A percentile compares a stretch with the other conserved stretches of the same genome.
Conservation (phyloP, 1,284 basidiomycete genomes). For the Austropuccinia psidii region DNA sequence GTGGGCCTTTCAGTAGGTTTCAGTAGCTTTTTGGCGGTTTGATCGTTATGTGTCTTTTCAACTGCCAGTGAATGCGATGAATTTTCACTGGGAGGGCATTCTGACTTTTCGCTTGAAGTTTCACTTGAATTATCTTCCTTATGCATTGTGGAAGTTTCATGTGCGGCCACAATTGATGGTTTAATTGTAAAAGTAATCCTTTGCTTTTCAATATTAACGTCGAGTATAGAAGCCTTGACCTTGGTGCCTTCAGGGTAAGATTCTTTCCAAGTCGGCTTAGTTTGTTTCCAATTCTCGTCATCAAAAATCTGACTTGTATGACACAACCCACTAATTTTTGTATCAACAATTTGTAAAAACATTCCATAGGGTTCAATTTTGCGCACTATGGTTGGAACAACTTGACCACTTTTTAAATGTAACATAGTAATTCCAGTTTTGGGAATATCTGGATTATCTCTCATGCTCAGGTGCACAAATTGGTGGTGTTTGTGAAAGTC, state of each 20-base stretch:
- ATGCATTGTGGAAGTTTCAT: background rate
- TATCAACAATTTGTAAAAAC: conserved; percentile 77
- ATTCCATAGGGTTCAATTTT: conserved; percentile 76
- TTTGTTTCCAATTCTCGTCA: conserved; percentile 59
- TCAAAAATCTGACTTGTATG: conserved; percentile 74
- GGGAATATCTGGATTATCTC: conserved; percentile 2
- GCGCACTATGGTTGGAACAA: conserved; percentile 47
- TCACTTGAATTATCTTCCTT: background rate
- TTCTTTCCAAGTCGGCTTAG: conserved; percentile 54
- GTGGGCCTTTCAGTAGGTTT: background rate
- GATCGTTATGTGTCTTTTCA: background rate
- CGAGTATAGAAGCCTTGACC: conserved; percentile 70
- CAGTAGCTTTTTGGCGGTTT: background rate
- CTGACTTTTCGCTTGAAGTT: background rate
- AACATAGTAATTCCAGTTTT: conserved; percentile 54
- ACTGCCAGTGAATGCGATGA: background rate
- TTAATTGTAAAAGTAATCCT: conserved; percentile 83
- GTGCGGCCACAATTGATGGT: conserved; percentile 49
- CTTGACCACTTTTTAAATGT: conserved; percentile 46
- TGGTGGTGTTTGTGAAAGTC: background rate
- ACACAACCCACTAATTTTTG: conserved; percentile 78
- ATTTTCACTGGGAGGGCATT: background rate
- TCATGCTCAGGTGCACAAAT: background rate
- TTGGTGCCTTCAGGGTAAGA: conserved; percentile 79
- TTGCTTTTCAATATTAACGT: conserved; percentile 64